Conservation (phyloP, 805 yeast genomes). For the Nakazawaea anatomiae region DNA sequence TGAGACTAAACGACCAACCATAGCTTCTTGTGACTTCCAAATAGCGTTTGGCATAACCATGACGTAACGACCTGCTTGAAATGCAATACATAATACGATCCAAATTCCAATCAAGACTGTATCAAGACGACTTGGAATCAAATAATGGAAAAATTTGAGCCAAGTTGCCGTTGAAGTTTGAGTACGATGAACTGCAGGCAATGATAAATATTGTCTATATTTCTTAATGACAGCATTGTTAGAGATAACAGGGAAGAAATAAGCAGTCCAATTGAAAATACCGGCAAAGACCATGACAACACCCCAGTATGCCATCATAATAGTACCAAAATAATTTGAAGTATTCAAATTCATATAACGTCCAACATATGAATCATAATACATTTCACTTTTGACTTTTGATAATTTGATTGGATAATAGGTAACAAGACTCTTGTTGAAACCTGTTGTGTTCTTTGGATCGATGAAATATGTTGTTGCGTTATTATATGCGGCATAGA, state of each 20-base stretch:
- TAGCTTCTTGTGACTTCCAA: constrained; percentile 11
- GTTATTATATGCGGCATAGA: constrained; percentile 31
- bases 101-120: constrained; percentile 32
- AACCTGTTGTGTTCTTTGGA: constrained; percentile 22
- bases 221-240: constrained; percentile 16
- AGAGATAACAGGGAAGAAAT: constrained; percentile 29
- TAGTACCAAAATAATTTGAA: constrained; percentile 42
- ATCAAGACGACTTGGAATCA: constrained; percentile 50
- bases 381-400: not conserved
- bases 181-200: constrained; percentile 13
- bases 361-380: constrained; percentile 18
- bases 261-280: constrained; percentile 33
- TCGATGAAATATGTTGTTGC: constrained; percentile 34
- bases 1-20: constrained; percentile 30
- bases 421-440: constrained; percentile 24
- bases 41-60: constrained; percentile 3
- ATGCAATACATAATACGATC: constrained; percentile 22
- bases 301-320: constrained; percentile 44
- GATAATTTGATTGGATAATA: constrained; percentile 27
- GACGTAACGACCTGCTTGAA: constrained; percentile 13
- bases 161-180: not conserved
- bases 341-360: constrained; percentile 31
- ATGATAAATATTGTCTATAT: constrained; percentile 20
- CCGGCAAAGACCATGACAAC: constrained; percentile 35
- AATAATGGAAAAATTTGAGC: constrained; percentile 15